Percentiles rank a stretch among this genome's conserved stretches.
phyloP scores from a whole-genome alignment of 176 grass and related monocot genomes.

The Oryza officinalis region DNA sequence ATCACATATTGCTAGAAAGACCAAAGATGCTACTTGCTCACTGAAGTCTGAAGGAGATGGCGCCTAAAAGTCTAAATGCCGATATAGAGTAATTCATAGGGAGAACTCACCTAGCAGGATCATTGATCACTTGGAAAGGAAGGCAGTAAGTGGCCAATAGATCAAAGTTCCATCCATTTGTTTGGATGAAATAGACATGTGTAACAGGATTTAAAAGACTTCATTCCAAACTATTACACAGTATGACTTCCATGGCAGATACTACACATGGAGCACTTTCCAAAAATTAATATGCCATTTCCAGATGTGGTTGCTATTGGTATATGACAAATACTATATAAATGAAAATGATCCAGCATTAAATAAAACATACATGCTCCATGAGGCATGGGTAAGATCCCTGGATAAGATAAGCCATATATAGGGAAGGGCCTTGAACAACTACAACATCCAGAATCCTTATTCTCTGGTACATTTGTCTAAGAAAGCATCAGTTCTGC shows the following conservation, averaged over 20 bases:
- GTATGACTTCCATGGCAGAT: background rate
- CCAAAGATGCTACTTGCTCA: background rate
- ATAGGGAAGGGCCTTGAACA: background rate
- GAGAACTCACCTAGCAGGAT: constrained; percentile 14
- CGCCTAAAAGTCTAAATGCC: background rate
- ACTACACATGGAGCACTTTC: background rate
- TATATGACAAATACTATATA: too few relatives aligned
- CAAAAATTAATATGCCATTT: background rate
- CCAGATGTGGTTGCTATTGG: background rate
- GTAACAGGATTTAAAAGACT: background rate
- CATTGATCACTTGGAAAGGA: background rate
- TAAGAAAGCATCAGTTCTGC: background rate
- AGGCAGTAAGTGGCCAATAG: background rate
- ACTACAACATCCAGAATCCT: background rate
- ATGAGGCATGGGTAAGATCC: background rate
- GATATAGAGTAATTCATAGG: background rate
- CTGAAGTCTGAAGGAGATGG: background rate
- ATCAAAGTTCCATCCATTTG: background rate
- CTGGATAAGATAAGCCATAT: background rate
- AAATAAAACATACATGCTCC: background rate
- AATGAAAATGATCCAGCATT: too few relatives aligned
- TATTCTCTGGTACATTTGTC: too few relatives aligned
- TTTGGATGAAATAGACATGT: background rate
- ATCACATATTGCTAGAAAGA: background rate
- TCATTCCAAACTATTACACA: background rate